Evolutionary conservation across 768 basidiomycete genomes (phyloP), one percentile per base, ranked within the genome.

Genomic region (Fistulinella prunicolor): DNA sequence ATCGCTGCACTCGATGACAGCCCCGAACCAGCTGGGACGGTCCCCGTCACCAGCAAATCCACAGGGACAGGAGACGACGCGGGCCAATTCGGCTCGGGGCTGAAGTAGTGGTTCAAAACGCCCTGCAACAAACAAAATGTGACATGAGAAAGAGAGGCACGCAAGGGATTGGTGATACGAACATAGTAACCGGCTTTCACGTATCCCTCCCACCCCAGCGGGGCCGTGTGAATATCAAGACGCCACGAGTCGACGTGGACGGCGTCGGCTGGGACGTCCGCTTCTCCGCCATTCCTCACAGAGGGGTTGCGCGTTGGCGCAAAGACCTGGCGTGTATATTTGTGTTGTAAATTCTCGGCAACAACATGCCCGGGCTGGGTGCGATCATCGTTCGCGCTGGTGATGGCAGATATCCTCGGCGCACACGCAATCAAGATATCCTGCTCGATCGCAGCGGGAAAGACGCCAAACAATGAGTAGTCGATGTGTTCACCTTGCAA

Each of bases 1-100:
- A 95, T 86, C 0, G 93, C 93, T 0, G 90, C 89, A 54, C 88
- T 91, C 3, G 88, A 91, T 7, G 88, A 91, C 5, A 95, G 70
- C 1, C 94, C 93, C 0, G 89, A 86, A 0, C 92, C 94, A 2
- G 89, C 79, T 0, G 93, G 93, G 3, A 96, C 86, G 10, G 84
- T 80, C 1, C 94, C 94, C 0, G 83, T 82, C 10, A 91, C 81
- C 4, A 93, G 74, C 9, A 92, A 56, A 55, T 93, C 81, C n/a
- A 86, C 80, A 4, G 83, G 77, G 13, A 76, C 66, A 10, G 85
- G 86, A 8, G 55, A 60, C 3, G 57, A 57, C 8, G 50, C 55
- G 6, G 39, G n/a, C 2, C 14, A 39, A 0, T 51, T 32, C 28
- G 49, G 41, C 22, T 49, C 51, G 3, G 58, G 46, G 16, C 72